Evolutionary conservation across 2,329 filamentous ascomycete species (phyloP), one percentile per base, ranked within the genome.

Genomic region (Lojkania enalia): DNA sequence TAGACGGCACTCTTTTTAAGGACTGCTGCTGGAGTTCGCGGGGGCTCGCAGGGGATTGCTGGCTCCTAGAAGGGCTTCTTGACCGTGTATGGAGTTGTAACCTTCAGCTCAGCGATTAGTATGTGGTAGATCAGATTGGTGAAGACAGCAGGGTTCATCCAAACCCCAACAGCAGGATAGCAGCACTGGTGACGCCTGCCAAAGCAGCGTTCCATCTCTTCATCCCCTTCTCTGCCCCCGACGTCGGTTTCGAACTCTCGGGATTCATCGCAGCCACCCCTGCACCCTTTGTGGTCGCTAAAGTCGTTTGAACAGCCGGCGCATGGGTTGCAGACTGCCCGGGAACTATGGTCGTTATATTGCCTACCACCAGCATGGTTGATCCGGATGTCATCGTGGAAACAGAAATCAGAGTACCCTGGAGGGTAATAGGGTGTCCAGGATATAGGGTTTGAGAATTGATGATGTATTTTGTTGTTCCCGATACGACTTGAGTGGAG

Each of bases 351-450:
- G 30, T 33, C 11, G 30, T 33, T 6, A 33, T 16, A 18, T 43
- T 48, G n/a, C 43, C 55, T 9, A 35, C 46, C 11, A 52, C 33
- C 11, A 62, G 37, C n/a, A 60, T 20, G 4, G 49, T 60, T 4
- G 41, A 35, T 12, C 57, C 57, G 4, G 42, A 31, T 2, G 47
- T 12, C 14, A 55, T 32, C n/a, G 48, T 55, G 11, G 44, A 53
- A 3, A 61, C 13, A 2, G 42, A 33, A 23, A 59, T 39, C 0
- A 44, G 35, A 11, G 49, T 42, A 14, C 47, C 48, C 20, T 50
- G 45, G 33, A 59, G 35, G 15, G 51, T 57, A n/a, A 49, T 39
- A 0, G 52, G 29, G 4, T 52, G 35, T 14, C 39, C 49, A 15
- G 42, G 14, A 12, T 13, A 13, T 5, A 60, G 48, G 4, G 48